Evolutionary conservation across 179 eudicot species (phyloP), one percentile per base, ranked within the genome.

Genomic region (Spergularia azorica): DNA sequence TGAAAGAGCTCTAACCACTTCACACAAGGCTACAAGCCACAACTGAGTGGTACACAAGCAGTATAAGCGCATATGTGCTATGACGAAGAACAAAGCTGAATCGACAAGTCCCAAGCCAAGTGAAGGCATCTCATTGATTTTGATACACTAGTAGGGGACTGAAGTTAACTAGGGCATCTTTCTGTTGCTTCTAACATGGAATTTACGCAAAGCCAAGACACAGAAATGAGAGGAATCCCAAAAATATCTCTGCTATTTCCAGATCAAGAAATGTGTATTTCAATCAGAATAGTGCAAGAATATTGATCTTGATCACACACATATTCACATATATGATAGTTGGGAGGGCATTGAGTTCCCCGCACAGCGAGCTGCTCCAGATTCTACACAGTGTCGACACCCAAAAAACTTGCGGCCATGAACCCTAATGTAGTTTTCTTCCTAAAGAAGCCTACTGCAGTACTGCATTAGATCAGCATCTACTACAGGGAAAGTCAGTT

Each of bases 241-340:
- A 16, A 18, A 1, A 38, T 55, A 17, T 56, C 17, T n/a, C 56
- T 60, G 55, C 60, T 38, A 66, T 52, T 79, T 74, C 77, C 41
- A 74, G 78, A 67, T 51, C 51, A 74, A 55, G 65, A 74, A 68
- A 65, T 74, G 69, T 32, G 60, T 46, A 18, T 64, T 12, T 15
- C 13, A 39, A 26, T 26, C 32, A 26, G 32, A 70, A 3, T 56
- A 71, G 71, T 77, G 71, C 80, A 57, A 48, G 20, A 1, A 26
- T 26, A 26, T 26, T 26, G 32, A 26, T 26, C 32, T 26, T 26
- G 32, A 26, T 26, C 32, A 26, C 32, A 26, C 32, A 26, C 32
- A 26, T 26, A 26, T 26, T 26, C 32, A 26, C 1, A 26, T 26
- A 26, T 26, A 26, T 1, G 32, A 26, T 26, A 26, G 32, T 26